These are phyloP conservation scores for Colletotrichum navitas DNA, from an alignment of 2,329 filamentous ascomycete species.

Conservation along the genomic window DNA sequence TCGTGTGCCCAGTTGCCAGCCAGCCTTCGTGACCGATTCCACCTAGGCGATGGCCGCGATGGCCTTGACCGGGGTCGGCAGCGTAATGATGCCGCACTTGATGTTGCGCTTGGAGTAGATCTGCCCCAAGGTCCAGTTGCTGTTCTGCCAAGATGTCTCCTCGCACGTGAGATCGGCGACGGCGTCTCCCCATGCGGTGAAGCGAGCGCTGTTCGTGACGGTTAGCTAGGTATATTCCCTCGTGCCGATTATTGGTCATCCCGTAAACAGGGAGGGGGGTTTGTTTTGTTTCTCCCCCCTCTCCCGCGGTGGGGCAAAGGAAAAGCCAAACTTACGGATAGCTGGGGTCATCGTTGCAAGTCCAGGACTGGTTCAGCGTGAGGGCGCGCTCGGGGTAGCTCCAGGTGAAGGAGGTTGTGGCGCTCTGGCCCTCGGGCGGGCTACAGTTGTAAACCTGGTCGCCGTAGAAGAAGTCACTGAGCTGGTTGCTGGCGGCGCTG, in stretches of 20 bases:
- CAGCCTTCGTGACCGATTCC: no score
- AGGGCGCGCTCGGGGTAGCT: conserved; percentile 53
- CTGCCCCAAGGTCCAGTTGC: conserved; percentile 50
- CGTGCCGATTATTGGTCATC: background rate
- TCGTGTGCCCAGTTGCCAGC: no score
- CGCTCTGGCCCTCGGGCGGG: conserved; percentile 47
- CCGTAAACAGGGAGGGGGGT: background rate
- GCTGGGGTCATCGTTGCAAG: conserved; percentile 55
- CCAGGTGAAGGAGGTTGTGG: conserved; percentile 58
- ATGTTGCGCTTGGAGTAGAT: conserved; percentile 49
- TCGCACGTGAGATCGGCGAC: conserved; percentile 49
- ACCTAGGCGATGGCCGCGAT: conserved; percentile 47
- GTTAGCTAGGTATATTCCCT: background rate
- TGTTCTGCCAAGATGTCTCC: conserved; percentile 48
- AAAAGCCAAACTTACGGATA: conserved; percentile 35
- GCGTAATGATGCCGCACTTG: conserved; percentile 47
- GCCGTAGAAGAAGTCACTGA: conserved; percentile 65
- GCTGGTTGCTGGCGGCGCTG: conserved; percentile 56
- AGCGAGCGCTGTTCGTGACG: conserved; percentile 43
- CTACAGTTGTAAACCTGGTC: conserved; percentile 59
- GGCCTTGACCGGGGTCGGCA: conserved; percentile 46
- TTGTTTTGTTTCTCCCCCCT: no score
- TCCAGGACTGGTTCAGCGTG: conserved; percentile 63
- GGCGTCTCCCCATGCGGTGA: conserved; percentile 47
- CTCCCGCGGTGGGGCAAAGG: no score